phyloP scores from a whole-genome alignment of 2,329 filamentous ascomycete species.

The Aspergillus novofumigatus region DNA sequence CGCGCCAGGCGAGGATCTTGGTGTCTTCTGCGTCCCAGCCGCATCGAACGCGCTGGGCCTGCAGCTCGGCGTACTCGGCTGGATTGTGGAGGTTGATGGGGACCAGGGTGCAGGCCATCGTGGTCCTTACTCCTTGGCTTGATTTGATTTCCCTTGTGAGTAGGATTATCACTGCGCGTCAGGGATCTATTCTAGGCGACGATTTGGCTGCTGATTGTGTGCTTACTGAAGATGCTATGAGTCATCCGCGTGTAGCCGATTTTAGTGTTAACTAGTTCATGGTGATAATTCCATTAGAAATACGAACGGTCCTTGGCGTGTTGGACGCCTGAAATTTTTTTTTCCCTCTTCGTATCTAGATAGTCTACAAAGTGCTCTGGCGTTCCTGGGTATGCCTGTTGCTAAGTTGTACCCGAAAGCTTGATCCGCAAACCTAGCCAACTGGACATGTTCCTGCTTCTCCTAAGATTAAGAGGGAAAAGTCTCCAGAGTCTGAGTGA shows the following conservation, averaged over 20 bases:
- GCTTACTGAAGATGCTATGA: neutral
- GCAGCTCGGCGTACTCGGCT: slow-evolving; percentile 8
- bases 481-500: neutral
- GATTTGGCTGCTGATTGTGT: neutral
- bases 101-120: slow-evolving; percentile 6
- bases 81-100: slow-evolving; percentile 16
- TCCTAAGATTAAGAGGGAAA: too few species aligned
- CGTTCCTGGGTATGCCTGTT: too few species aligned
- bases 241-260: neutral
- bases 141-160: too few species aligned
- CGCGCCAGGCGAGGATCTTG: slow-evolving; percentile 6
- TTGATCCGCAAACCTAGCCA: neutral
- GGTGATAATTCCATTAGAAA: neutral
- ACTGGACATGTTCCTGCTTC: too few species aligned
- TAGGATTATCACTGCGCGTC: too few species aligned
- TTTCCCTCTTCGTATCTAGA: too few species aligned
- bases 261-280: neutral
- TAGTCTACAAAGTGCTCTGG: too few species aligned
- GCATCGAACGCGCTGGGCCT: slow-evolving; percentile 11
- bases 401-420: neutral
- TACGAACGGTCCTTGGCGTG: neutral
- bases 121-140: neutral
- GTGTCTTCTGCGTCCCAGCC: slow-evolving; percentile 13
- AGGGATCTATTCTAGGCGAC: too few species aligned
- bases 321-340: neutral